Evolutionary conservation across 805 yeast genomes (phyloP).

Genomic region (Starmerella cellae): DNA sequence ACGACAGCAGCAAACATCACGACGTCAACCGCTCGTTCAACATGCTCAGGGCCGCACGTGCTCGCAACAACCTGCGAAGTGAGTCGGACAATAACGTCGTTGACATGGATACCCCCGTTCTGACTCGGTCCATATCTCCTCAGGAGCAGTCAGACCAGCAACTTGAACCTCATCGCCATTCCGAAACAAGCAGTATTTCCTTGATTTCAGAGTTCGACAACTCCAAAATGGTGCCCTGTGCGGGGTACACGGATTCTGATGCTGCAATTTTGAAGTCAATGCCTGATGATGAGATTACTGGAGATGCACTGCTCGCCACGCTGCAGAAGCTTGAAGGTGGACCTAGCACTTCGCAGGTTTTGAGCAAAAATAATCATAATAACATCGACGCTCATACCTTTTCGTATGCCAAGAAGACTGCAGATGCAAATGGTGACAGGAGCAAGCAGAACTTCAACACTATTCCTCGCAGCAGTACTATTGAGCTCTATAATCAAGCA

Average conservation of each 20-base stretch:
- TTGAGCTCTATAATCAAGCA: constrained; percentile 11
- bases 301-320: constrained; percentile 64
- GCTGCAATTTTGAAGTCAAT: constrained; percentile 69
- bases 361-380: neutral
- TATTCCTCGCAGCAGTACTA: constrained; percentile 9
- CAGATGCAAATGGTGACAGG: neutral
- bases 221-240: constrained; percentile 24
- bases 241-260: constrained; percentile 40
- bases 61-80: too few species aligned
- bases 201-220: constrained; percentile 21
- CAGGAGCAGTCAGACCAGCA: too few species aligned
- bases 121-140: too few species aligned
- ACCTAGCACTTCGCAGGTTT: neutral
- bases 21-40: too few species aligned
- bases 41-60: too few species aligned
- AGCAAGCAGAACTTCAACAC: neutral
- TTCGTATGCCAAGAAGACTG: neutral
- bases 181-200: constrained; percentile 18
- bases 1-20: neutral
- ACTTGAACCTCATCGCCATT: too few species aligned
- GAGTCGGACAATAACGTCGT: too few species aligned
- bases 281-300: constrained; percentile 60
- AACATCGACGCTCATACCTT: neutral
- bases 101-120: too few species aligned
- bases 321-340: constrained; percentile 67